phyloP scores from a whole-genome alignment of 108 stramenopile genomes.

The Ochromonas danica region DNA sequence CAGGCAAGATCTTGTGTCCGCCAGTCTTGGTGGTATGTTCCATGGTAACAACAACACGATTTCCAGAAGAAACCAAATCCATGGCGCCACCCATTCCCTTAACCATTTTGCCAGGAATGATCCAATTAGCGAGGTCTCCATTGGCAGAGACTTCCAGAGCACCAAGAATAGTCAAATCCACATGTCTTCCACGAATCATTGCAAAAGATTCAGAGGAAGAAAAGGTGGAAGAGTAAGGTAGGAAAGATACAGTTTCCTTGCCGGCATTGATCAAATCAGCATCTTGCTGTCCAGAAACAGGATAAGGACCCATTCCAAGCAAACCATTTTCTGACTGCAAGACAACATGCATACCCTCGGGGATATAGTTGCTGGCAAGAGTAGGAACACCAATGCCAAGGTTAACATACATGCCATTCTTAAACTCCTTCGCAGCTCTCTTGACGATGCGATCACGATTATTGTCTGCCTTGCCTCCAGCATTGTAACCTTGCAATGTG shows the following conservation, averaged over 20 bases:
- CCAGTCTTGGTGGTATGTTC: slow-evolving; percentile 84
- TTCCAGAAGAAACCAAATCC: slow-evolving; percentile 78
- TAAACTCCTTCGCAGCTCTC: slow-evolving; percentile 81
- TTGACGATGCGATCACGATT: slow-evolving; percentile 73
- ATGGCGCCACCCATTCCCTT: slow-evolving; percentile 88
- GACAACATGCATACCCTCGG: slow-evolving; percentile 76
- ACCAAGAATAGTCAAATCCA: slow-evolving; percentile 85
- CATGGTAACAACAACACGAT: slow-evolving; percentile 86
- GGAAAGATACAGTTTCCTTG: slow-evolving; percentile 80
- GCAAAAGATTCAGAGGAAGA: slow-evolving; percentile 73
- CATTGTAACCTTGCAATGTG: neutral
- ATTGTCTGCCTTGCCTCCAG: slow-evolving; percentile 51
- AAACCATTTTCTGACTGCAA: slow-evolving; percentile 88
- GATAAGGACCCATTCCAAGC: slow-evolving; percentile 81
- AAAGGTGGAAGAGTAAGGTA: slow-evolving; percentile 72
- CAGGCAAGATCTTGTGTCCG: slow-evolving; percentile 74
- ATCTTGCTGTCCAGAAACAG: slow-evolving; percentile 57
- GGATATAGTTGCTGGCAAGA: slow-evolving; percentile 76
- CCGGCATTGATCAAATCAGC: slow-evolving; percentile 86
- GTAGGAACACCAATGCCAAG: slow-evolving; percentile 83
- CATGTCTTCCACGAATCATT: slow-evolving; percentile 87
- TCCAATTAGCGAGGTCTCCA: slow-evolving; percentile 87
- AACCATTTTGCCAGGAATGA: slow-evolving; percentile 85
- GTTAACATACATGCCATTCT: slow-evolving; percentile 91
- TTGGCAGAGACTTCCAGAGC: slow-evolving; percentile 76